These are phyloP conservation scores for Rhodofomes roseus DNA, from an alignment of 1,284 basidiomycete species.

Conservation along the genomic window DNA sequence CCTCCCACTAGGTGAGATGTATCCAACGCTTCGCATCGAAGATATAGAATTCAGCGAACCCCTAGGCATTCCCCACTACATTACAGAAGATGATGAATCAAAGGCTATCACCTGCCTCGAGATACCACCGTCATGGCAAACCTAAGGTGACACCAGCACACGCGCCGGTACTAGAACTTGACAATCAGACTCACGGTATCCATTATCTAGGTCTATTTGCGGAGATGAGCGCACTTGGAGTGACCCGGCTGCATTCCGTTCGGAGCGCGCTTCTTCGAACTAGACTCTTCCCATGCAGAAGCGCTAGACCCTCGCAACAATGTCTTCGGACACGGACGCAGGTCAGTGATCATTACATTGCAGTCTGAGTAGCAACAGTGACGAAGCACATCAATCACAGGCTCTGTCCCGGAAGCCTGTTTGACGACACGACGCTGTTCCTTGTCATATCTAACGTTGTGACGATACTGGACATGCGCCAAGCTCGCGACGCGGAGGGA, in stretches of 20 bases:
- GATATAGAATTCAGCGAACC: background rate
- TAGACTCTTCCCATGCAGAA: background rate
- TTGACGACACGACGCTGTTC: background rate
- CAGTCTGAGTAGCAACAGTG: background rate
- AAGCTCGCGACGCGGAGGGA: background rate
- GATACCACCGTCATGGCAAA: background rate
- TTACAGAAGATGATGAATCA: background rate
- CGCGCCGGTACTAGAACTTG: background rate
- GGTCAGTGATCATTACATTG: background rate
- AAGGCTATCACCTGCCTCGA: background rate
- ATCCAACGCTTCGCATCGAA: no score
- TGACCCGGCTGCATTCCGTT: background rate
- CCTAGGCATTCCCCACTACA: background rate
- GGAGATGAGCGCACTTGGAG: background rate
- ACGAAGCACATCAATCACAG: background rate
- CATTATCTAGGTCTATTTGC: background rate
- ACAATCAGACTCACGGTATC: background rate
- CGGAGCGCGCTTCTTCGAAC: background rate
- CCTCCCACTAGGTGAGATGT: background rate
- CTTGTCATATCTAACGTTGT: background rate
- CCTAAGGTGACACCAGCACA: background rate
- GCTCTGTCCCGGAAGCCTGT: background rate
- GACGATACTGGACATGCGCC: background rate
- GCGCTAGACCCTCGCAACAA: background rate
- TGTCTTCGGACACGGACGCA: background rate